These are phyloP conservation scores for Aureobasidium vineae DNA, from an alignment of 2,329 filamentous ascomycete species.

Conservation along the genomic window DNA sequence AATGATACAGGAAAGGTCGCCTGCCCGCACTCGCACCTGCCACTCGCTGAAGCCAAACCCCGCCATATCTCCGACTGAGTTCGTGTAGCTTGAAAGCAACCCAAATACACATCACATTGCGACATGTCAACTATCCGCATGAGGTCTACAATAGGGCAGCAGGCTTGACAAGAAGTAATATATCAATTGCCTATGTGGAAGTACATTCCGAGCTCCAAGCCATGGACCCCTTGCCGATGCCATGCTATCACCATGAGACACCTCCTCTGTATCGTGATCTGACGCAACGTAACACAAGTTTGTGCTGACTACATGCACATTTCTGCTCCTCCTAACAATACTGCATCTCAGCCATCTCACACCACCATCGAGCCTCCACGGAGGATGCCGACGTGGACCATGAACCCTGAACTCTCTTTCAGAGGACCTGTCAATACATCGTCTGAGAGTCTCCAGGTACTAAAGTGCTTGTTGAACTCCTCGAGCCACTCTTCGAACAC, in stretches of 20 bases:
- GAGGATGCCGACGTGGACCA: slow-evolving; percentile 74
- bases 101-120: background rate
- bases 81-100: background rate
- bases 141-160: background rate
- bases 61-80: background rate
- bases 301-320: slow-evolving; percentile 4
- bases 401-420: slow-evolving; percentile 68
- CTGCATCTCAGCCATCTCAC: background rate
- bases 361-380: background rate
- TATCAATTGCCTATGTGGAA: background rate
- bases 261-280: background rate
- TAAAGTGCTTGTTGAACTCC: slow-evolving; percentile 65
- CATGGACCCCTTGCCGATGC: background rate
- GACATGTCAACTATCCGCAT: slow-evolving; percentile 6
- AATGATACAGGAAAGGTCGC: background rate
- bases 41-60: background rate
- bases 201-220: background rate
- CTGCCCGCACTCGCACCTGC: slow-evolving; percentile 4
- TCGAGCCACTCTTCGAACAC: slow-evolving; percentile 81
- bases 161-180: background rate
- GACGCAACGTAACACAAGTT: slow-evolving; percentile 8
- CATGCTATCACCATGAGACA: background rate
- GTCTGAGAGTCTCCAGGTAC: slow-evolving; percentile 73
- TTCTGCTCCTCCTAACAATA: background rate
- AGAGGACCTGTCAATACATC: slow-evolving; percentile 59